Evolutionary conservation across 169 alveolate genomes (phyloP).

Genomic region (Plasmodium berghei): DNA sequence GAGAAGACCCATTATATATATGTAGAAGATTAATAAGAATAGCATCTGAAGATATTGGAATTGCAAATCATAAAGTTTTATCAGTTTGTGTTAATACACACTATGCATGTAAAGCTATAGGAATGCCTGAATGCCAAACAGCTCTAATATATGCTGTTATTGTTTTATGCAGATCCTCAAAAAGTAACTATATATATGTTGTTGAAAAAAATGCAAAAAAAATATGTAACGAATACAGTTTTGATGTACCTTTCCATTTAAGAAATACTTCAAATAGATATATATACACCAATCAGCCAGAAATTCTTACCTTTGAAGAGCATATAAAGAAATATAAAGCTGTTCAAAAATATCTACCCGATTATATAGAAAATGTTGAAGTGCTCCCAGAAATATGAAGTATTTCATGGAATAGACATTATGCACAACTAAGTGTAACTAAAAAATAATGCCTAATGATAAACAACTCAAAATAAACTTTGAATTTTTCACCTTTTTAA

Average conservation of each 20-base stretch:
- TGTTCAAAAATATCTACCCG: constrained; percentile 61
- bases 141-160: constrained; percentile 70
- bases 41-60: constrained; percentile 73
- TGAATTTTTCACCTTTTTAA: too few species aligned
- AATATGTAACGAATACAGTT: constrained; percentile 61
- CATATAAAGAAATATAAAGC: constrained; percentile 58
- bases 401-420: neutral
- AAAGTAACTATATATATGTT: constrained; percentile 66
- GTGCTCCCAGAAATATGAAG: constrained; percentile 41
- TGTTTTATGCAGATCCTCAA: constrained; percentile 70
- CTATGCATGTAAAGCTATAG: constrained; percentile 75
- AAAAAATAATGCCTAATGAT: too few species aligned
- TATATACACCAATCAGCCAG: constrained; percentile 67
- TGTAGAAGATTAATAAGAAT: constrained; percentile 75
- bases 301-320: constrained; percentile 67
- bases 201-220: constrained; percentile 65
- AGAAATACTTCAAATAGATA: constrained; percentile 62
- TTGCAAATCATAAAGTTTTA: constrained; percentile 63
- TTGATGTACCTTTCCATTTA: constrained; percentile 64
- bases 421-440: too few species aligned
- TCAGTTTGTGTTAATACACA: constrained; percentile 68
- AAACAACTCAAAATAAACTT: too few species aligned
- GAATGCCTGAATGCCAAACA: constrained; percentile 76
- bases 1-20: constrained; percentile 74
- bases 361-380: constrained; percentile 51